These are phyloP conservation scores for Cryptosporidium ubiquitum DNA, from an alignment of 169 alveolate species.

Conservation along the genomic window DNA sequence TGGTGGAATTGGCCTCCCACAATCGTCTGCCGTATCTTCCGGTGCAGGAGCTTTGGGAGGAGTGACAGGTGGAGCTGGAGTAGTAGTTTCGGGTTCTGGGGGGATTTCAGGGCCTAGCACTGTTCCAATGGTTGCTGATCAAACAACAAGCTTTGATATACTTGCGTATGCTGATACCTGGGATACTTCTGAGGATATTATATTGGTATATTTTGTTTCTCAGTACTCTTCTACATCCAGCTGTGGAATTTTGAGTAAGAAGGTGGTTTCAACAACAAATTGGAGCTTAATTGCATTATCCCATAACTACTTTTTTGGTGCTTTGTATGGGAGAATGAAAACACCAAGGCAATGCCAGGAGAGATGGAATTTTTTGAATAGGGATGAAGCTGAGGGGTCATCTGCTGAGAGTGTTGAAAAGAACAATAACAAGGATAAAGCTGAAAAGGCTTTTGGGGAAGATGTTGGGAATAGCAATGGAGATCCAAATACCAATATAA, in stretches of 20 bases:
- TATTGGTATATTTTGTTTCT: constrained; percentile 62
- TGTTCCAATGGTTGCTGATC: constrained; percentile 1
- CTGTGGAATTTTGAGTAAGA: neutral
- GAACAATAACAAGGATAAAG: neutral
- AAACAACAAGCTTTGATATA: constrained; percentile 31
- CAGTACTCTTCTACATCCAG: constrained; percentile 30
- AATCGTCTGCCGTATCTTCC: constrained; percentile 2
- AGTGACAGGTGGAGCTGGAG: neutral
- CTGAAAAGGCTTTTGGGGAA: neutral
- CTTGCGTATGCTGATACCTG: constrained; percentile 71
- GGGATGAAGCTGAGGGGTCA: neutral
- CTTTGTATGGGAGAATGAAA: constrained; percentile 68
- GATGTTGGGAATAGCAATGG: neutral
- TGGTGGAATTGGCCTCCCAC: neutral
- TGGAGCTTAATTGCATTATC: constrained; percentile 69
- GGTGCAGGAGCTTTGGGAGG: neutral
- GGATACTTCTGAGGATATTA: constrained; percentile 51
- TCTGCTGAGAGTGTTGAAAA: neutral
- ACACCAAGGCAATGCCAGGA: constrained; percentile 71
- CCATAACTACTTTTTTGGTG: constrained; percentile 43
- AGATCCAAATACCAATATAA: neutral
- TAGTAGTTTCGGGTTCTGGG: neutral
- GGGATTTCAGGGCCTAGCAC: neutral
- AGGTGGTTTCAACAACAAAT: neutral
- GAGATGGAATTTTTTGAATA: constrained; percentile 42